phyloP scores from a whole-genome alignment of 768 basidiomycete genomes.

The Tulasnella sp. region DNA sequence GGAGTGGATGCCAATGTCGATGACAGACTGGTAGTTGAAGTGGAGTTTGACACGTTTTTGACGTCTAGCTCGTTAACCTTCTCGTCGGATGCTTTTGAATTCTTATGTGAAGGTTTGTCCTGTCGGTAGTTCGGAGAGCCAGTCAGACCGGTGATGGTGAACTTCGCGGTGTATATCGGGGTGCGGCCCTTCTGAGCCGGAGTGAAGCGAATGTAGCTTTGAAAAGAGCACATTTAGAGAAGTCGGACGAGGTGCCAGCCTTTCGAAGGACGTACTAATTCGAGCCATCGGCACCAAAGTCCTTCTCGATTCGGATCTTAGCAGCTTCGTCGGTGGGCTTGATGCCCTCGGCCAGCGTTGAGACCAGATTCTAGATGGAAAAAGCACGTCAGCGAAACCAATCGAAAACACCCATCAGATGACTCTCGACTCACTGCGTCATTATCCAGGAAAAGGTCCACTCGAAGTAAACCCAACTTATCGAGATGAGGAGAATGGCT shows the following conservation, averaged over 20 bases:
- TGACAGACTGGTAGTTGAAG: background rate
- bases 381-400: background rate
- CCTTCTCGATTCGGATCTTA: background rate
- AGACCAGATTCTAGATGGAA: background rate
- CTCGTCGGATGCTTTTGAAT: background rate
- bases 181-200: background rate
- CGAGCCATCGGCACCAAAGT: background rate
- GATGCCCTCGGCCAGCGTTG: background rate
- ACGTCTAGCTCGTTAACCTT: background rate
- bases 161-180: background rate
- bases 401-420: background rate
- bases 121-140: background rate
- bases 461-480: background rate
- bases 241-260: background rate
- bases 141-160: background rate
- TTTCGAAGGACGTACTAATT: background rate
- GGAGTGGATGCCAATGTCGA: background rate
- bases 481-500: background rate
- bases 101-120: background rate
- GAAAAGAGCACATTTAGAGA: background rate
- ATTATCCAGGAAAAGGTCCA: conserved; percentile 3
- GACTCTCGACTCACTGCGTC: background rate
- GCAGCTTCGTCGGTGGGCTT: background rate
- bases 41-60: background rate
- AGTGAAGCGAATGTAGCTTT: conserved; percentile 6